Evolutionary conservation across 768 basidiomycete genomes (phyloP).

Genomic region (Boletus rubroflammeus): DNA sequence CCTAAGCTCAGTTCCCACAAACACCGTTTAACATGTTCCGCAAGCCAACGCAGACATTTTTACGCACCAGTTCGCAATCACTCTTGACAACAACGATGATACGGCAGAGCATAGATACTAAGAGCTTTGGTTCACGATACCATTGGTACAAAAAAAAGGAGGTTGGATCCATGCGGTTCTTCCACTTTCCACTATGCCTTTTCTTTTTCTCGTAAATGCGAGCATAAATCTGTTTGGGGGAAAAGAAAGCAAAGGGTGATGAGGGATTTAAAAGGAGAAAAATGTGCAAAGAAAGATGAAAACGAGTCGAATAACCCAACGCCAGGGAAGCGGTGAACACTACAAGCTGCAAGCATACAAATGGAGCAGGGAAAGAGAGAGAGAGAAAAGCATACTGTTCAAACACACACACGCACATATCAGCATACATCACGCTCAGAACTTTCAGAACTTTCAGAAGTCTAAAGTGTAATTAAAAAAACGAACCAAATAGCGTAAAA

Average conservation of each 20-base stretch:
- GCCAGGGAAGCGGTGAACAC: conserved; percentile 3
- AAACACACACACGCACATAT: conserved; percentile 14
- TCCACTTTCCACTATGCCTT: conserved; percentile 14
- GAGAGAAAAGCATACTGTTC: conserved; percentile 19
- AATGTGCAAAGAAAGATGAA: conserved; percentile 6
- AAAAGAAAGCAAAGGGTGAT: neutral
- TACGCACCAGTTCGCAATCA: too few relatives aligned
- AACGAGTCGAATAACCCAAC: conserved; percentile 2
- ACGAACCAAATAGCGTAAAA: conserved; percentile 11
- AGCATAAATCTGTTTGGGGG: conserved; percentile 12
- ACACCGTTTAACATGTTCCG: too few relatives aligned
- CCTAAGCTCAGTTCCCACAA: too few relatives aligned
- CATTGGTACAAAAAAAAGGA: conserved; percentile 6
- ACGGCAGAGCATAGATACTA: neutral
- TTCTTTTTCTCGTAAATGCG: conserved; percentile 12
- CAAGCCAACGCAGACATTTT: too few relatives aligned
- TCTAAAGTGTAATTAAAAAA: conserved; percentile 15
- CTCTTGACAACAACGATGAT: too few relatives aligned
- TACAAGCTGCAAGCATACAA: conserved; percentile 32
- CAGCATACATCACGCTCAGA: conserved; percentile 27
- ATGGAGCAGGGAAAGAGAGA: conserved; percentile 7
- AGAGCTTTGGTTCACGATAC: conserved; percentile 1
- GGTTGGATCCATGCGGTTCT: conserved; percentile 12
- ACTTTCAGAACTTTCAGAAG: neutral
- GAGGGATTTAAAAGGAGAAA: neutral